Evolutionary conservation across 2,329 filamentous ascomycete species (phyloP).

Genomic region (Amauroascus verrucosus): DNA sequence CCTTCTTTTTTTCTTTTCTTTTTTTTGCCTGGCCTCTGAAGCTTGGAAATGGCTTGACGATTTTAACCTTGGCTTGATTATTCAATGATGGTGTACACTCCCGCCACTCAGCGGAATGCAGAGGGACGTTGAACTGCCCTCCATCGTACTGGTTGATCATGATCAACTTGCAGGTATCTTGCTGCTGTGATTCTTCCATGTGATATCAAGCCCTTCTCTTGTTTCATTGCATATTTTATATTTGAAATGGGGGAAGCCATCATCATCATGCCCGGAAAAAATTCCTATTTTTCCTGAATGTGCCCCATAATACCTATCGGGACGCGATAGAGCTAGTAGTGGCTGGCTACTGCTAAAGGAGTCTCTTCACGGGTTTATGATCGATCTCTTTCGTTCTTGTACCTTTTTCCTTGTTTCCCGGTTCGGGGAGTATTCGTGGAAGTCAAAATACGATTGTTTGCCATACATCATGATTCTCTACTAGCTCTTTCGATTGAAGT

Average conservation of each 20-base stretch:
- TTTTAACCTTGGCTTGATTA: not conserved
- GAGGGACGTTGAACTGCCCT: constrained; percentile 5
- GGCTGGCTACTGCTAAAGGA: constrained; percentile 12
- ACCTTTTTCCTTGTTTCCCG: not conserved
- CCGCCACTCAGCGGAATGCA: not conserved
- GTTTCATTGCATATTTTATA: not conserved
- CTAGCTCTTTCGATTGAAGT: not conserved
- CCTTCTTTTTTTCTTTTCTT: not conserved
- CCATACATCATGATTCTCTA: too few species aligned
- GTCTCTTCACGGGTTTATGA: not conserved
- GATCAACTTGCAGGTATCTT: not conserved
- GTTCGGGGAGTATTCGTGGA: not conserved
- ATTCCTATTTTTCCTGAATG: too few species aligned
- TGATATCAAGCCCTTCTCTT: not conserved
- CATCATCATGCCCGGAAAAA: too few species aligned
- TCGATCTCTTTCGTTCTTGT: not conserved
- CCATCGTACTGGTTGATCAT: constrained; percentile 12
- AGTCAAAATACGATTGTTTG: constrained; percentile 11
- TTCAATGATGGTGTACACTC: constrained; percentile 12
- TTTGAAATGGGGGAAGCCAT: not conserved
- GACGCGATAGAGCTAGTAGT: constrained; percentile 7
- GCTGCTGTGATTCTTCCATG: constrained; percentile 10
- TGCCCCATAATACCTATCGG: not conserved
- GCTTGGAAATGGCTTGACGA: not conserved
- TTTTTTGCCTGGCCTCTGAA: not conserved